Percentiles rank a stretch among this genome's conserved stretches.
Evolutionary conservation across 169 alveolate genomes (phyloP).

Genomic region (Blepharisma undulans): DNA sequence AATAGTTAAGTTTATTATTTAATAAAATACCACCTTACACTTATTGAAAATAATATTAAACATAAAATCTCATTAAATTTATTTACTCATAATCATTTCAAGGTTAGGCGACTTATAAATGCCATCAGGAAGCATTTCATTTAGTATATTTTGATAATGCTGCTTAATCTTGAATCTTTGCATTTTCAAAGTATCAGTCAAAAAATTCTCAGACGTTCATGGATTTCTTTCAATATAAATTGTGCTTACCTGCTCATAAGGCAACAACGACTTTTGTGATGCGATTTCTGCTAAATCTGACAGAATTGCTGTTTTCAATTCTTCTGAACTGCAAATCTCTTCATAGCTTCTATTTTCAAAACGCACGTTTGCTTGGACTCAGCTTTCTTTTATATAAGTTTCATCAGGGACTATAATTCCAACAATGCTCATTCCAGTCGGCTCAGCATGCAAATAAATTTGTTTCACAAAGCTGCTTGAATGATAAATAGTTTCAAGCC

Average conservation of each 20-base stretch:
- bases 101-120: not conserved
- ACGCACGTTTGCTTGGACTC: slow-evolving; percentile 30
- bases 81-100: not conserved
- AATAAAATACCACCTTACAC: too few relatives aligned
- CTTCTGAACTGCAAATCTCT: slow-evolving; percentile 45
- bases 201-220: slow-evolving; percentile 63
- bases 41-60: too few relatives aligned
- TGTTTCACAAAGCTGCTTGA: slow-evolving; percentile 49
- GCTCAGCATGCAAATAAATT: slow-evolving; percentile 46
- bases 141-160: not conserved
- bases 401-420: slow-evolving; percentile 54
- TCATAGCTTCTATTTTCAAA: slow-evolving; percentile 1
- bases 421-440: slow-evolving; percentile 42
- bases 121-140: not conserved
- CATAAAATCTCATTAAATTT: not conserved
- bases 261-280: slow-evolving; percentile 55
- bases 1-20: too few relatives aligned
- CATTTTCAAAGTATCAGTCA: not conserved
- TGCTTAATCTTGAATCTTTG: not conserved
- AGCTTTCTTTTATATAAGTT: slow-evolving; percentile 27
- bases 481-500: slow-evolving; percentile 64
- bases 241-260: slow-evolving; percentile 76
- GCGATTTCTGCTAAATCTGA: slow-evolving; percentile 60
- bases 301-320: slow-evolving; percentile 52
- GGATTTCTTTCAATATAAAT: slow-evolving; percentile 64